These are phyloP conservation scores for Babjeviella inositovora DNA, from an alignment of 805 yeast species.

Conservation along the genomic window DNA sequence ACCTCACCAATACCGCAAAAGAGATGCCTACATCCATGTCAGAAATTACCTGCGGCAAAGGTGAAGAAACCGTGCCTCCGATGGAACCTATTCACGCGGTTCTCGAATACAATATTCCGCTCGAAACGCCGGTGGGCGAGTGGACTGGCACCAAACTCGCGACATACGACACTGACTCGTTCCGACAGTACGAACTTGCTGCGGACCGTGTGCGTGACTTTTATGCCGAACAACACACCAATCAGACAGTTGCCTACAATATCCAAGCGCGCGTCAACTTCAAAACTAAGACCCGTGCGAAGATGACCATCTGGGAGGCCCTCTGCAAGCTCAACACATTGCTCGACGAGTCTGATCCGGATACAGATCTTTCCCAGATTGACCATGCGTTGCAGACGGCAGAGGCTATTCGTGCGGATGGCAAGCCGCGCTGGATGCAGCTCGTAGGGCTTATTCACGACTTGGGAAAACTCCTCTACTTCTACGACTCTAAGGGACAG, in stretches of 20 bases:
- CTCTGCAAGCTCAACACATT: constrained; percentile 41
- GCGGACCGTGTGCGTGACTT: constrained; percentile 51
- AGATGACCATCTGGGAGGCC: constrained; percentile 63
- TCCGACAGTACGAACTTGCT: constrained; percentile 54
- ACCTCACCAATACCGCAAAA: no score
- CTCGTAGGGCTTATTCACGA: constrained; percentile 61
- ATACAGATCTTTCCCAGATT: constrained; percentile 57
- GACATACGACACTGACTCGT: constrained; percentile 24
- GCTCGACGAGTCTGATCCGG: constrained; percentile 62
- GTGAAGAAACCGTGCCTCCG: no score
- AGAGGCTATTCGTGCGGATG: constrained; percentile 53
- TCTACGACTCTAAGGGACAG: constrained; percentile 58
- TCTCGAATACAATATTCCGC: no score
- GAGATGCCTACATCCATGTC: no score
- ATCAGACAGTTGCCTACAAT: constrained; percentile 59
- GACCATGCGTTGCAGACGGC: constrained; percentile 69
- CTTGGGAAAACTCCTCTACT: constrained; percentile 51
- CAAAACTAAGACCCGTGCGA: constrained; percentile 49
- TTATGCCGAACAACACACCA: constrained; percentile 51
- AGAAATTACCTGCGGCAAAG: no score
- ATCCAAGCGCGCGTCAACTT: constrained; percentile 58
- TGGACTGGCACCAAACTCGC: no score
- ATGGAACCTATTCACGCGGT: no score
- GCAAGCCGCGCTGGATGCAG: constrained; percentile 65
- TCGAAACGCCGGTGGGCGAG: no score